Base-by-base conservation (phyloP, 2,329 filamentous ascomycete genomes). In the Trichophyton equinum region DNA sequence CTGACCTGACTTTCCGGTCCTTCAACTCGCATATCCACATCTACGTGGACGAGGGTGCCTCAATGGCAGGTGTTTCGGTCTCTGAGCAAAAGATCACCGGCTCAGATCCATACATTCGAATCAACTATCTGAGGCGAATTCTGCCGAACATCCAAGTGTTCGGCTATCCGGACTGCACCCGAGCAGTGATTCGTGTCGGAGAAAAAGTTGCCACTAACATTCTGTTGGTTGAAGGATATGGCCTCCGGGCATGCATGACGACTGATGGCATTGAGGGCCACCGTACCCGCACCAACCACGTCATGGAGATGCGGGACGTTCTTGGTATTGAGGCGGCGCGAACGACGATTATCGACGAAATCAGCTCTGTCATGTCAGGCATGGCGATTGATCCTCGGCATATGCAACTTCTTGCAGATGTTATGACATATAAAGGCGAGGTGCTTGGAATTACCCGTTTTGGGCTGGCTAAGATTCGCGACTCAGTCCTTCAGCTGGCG, bases 351-450 rank as follows among this genome's bases (percentile, higher is more conserved):
- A 88, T 94, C 57, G 79, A 82, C 53, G 94, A 99, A 77, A 97
- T 99, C 68, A 82, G 81, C 59, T 81, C 82, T 59, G 94, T 97
- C 70, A 99, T 97, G 91, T 84, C 84, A 40, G 85, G 87, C 72
- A 96, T 99, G 91, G 85, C 84, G 73, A 97, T 99, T 69, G 94
- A 99, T 75, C 92, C 91, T 51, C 88, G 94, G 61, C 94, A 99
- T 77, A 97, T 99, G 91, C 88, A 96, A 72, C 82, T 99, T 18
- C 83, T 99, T 1, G 92, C 94, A 9, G 94, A 99, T 70, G 91
- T 96, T 60, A 99, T 99, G 94, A 97, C 94, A 0, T 97, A 92
- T 81, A 97, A 96, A 78, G 94, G 94, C 58, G 92, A 97, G 67
- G 89, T 99, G 0, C 82, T 96, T 18, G 94, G 94, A 58, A 99